Evolutionary conservation across 305 asterid species (phyloP), one percentile per base, ranked within the genome.

Genomic region (Fraxinus albicans): DNA sequence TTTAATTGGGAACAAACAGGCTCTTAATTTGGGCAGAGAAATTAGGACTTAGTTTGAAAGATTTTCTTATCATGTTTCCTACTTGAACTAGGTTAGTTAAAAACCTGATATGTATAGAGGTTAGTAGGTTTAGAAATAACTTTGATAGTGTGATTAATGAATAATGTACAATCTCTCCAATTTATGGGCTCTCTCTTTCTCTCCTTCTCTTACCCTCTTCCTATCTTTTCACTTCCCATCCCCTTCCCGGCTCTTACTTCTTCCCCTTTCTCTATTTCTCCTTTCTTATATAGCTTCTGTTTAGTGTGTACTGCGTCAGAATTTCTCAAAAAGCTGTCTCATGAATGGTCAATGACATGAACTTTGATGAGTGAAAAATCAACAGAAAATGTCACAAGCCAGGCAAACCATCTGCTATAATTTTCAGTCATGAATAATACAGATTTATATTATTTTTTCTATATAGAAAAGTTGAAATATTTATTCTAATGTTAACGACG

Each of bases 301-400:
- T 65, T 25, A 12, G 33, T 65, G 35, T 9, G 73, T 65, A 60
- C 40, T 72, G 40, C 53, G 27, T 72, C 13, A 72, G 65, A 44
- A 50, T 77, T 36, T 42, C 63, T 73, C 44, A 82, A 23, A 77
- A 73, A 73, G 76, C 29, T 23, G 35, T 12, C 73, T 31, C 34
- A 21, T n/a, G 50, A 81, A 31, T 83, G 84, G 44, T 44, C 73
- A 72, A 84, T 69, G 82, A 19, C 6, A 76, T 25, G 38, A 31
- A 31, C 40, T 69, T 69, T 31, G 40, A 29, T 69, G 76, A 69
- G 31, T 27, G 8, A 27, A 55, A 27, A 29, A 40, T 44, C 33
- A 63, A 75, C 74, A 9, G 23, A 34, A 12, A 9, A 44, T 81
- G 5, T 33, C 9, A 8, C 73, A 47, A 77, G 58, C 73, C 42